Conservation (phyloP, 2,329 filamentous ascomycete species). For the Alternaria gansuensis region DNA sequence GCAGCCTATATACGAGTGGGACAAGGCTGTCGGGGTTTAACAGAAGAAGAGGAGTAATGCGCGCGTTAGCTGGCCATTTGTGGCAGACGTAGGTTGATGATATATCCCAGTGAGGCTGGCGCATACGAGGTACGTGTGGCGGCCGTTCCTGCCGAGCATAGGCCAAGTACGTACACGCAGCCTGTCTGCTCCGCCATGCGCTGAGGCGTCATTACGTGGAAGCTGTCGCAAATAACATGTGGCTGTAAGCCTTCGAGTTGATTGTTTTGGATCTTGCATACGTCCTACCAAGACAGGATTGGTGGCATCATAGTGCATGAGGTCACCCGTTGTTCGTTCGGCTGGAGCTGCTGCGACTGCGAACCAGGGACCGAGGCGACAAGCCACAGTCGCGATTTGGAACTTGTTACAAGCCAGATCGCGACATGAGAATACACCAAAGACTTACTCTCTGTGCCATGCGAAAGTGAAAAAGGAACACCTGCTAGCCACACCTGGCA, state of each 20-base stretch:
- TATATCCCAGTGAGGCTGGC: constrained; percentile 42
- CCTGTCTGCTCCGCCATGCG: constrained; percentile 43
- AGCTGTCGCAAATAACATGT: constrained; percentile 35
- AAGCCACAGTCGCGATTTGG: constrained; percentile 36
- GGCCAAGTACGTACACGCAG: constrained; percentile 35
- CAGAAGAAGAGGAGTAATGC: constrained; percentile 15
- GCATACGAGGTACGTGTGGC: constrained; percentile 41
- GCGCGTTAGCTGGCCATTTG: constrained; percentile 22
- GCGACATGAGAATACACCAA: constrained; percentile 2
- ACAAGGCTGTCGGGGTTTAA: background rate
- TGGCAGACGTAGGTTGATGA: constrained; percentile 31
- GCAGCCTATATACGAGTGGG: background rate
- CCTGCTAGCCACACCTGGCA: background rate
- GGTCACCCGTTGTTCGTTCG: constrained; percentile 24
- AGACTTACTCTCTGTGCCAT: background rate
- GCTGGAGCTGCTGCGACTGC: constrained; percentile 24
- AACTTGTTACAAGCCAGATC: background rate
- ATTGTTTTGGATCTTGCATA: constrained; percentile 8
- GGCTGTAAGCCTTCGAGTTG: constrained; percentile 2
- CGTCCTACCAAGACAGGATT: constrained; percentile 1
- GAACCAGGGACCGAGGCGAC: constrained; percentile 31
- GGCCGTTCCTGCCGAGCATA: constrained; percentile 36
- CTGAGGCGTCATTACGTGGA: constrained; percentile 44
- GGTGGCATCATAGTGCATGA: constrained; percentile 27
- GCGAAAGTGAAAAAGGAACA: background rate